phyloP scores from a whole-genome alignment of 371 early-diverging fungal species.

The Mucor mucedo region DNA sequence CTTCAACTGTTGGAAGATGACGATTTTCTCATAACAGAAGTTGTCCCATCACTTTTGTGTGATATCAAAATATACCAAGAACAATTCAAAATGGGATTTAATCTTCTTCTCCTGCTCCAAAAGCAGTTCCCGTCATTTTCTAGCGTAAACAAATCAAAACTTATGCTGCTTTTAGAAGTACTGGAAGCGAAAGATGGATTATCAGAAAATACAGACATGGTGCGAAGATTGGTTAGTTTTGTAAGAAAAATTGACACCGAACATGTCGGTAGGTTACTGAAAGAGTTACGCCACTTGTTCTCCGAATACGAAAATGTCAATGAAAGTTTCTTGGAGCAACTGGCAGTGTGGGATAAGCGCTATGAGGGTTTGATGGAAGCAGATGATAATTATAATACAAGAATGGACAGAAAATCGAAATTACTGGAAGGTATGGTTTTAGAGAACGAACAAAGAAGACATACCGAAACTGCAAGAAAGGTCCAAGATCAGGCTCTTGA shows the following conservation, averaged over 20 bases:
- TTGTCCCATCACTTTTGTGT: conserved; percentile 43
- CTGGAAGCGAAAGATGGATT: conserved; percentile 46
- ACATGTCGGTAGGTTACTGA: conserved; percentile 15
- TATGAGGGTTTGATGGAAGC: conserved; percentile 10
- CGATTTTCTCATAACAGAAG: conserved; percentile 44
- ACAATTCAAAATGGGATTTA: conserved; percentile 56
- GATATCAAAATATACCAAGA: conserved; percentile 56
- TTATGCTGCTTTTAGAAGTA: conserved; percentile 57
- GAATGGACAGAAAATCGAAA: conserved; percentile 34
- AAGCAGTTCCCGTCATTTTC: conserved; percentile 47
- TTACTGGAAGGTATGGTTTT: conserved; percentile 43
- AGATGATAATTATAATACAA: conserved; percentile 12
- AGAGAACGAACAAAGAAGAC: conserved; percentile 40
- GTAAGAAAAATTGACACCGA: conserved; percentile 37
- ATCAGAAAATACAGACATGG: conserved; percentile 21
- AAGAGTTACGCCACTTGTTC: conserved; percentile 12
- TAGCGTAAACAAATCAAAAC: conserved; percentile 51
- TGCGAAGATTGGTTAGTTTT: conserved; percentile 27
- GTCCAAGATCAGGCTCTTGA: conserved; percentile 42
- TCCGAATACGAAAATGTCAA: conserved; percentile 15
- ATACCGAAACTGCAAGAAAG: conserved; percentile 56
- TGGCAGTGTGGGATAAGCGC: conserved; percentile 26
- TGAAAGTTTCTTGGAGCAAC: conserved; percentile 12
- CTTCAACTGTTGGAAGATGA: conserved; percentile 62
- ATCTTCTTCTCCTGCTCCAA: conserved; percentile 58